Percentiles rank a stretch among this genome's conserved stretches.
These are phyloP conservation scores for Nepenthes mirabilis DNA, from an alignment of 148 eudicot genomes.

Conservation along the genomic window DNA sequence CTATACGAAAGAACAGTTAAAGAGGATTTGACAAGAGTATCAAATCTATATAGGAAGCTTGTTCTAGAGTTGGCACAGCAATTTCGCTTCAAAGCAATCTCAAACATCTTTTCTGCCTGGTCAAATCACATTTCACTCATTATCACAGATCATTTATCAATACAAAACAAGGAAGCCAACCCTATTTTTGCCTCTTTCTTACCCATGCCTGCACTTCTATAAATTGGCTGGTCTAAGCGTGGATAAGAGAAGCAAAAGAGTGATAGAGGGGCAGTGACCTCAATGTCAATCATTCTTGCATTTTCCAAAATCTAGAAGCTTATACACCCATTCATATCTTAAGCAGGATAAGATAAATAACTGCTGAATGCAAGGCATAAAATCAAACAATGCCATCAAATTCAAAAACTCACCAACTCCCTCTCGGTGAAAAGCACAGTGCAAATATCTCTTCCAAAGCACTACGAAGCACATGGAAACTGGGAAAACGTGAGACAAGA, in stretches of 20 bases:
- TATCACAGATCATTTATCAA: not conserved
- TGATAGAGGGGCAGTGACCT: not conserved
- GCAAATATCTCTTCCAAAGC: conserved; percentile 77
- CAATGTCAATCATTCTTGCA: not conserved
- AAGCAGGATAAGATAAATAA: not conserved
- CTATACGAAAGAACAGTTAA: too few relatives aligned
- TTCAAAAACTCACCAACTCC: conserved; percentile 60
- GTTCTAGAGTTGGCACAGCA: not conserved
- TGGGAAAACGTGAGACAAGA: conserved; percentile 81
- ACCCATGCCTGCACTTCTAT: not conserved
- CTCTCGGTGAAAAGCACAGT: conserved; percentile 69
- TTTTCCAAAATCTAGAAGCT: not conserved
- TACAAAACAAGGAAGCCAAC: not conserved
- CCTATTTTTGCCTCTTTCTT: not conserved
- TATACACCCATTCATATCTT: not conserved
- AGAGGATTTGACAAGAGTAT: too few relatives aligned
- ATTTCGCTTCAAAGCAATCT: not conserved
- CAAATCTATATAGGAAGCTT: too few relatives aligned
- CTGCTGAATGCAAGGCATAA: conserved; percentile 12
- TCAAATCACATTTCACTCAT: too few relatives aligned
- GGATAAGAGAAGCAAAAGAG: not conserved
- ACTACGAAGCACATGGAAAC: conserved; percentile 61
- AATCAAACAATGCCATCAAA: conserved; percentile 17
- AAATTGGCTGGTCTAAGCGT: not conserved
- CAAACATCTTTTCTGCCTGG: not conserved